These are phyloP conservation scores for Peniophora sp. DNA, from an alignment of 1,284 basidiomycete species.

Conservation along the genomic window DNA sequence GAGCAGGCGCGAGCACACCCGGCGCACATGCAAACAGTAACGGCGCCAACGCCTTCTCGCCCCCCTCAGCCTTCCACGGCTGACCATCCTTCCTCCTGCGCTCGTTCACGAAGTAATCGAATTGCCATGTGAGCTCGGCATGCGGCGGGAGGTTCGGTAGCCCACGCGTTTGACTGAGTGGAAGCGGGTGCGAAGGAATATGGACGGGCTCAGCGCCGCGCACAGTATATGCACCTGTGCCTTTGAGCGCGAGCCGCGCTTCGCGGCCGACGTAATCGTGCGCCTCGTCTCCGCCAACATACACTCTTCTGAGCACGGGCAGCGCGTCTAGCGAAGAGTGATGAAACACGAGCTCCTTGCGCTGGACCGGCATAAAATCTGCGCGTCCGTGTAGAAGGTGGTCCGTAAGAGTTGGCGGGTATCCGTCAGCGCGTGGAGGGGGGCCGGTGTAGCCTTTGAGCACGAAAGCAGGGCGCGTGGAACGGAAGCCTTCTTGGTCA, in stretches of 20 bases:
- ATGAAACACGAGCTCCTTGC: constrained; percentile 60
- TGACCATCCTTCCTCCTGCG: constrained; percentile 39
- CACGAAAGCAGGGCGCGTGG: constrained; percentile 48
- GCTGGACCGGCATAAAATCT: constrained; percentile 55
- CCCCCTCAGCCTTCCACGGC: constrained; percentile 29
- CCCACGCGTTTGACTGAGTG: constrained; percentile 1
- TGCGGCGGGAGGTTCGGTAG: constrained; percentile 15
- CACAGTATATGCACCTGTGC: constrained; percentile 67
- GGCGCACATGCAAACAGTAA: constrained; percentile 70
- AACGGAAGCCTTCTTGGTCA: constrained; percentile 74
- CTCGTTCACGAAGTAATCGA: constrained; percentile 69
- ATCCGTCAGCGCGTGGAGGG: constrained; percentile 15
- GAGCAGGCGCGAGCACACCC: constrained; percentile 49
- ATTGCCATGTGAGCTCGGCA: constrained; percentile 56
- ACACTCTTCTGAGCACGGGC: constrained; percentile 61
- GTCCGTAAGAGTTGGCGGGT: constrained; percentile 20
- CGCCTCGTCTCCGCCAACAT: constrained; percentile 52
- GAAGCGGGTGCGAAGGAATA: background rate
- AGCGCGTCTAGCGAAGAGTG: constrained; percentile 60
- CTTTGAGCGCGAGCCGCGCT: constrained; percentile 56
- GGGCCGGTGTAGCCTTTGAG: constrained; percentile 40
- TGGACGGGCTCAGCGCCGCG: constrained; percentile 45
- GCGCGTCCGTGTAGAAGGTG: constrained; percentile 32
- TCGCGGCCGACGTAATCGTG: constrained; percentile 68
- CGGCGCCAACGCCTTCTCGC: constrained; percentile 66